Base-by-base conservation (phyloP, 257 asterid genomes). In the Euphrasia confusa region DNA sequence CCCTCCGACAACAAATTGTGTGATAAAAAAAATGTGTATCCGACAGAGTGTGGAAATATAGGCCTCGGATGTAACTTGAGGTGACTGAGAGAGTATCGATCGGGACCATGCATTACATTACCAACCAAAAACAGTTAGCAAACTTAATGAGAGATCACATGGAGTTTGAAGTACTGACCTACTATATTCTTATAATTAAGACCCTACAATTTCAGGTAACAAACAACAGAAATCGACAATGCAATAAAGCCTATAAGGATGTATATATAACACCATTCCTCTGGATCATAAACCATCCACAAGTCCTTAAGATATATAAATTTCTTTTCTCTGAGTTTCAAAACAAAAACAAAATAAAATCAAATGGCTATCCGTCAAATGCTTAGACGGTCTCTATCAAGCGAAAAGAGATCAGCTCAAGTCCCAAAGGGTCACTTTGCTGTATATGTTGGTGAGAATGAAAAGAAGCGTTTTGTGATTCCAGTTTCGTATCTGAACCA, bases 381-480 rank as follows among this genome's bases (percentile, higher is more conserved):
- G 4, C 5, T 30, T 4, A 30, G 33, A 30, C 33, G 33, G 5
- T 30, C 33, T 30, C 33, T 30, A 30, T 30, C 33, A 30, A 30
- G 33, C 33, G 33, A 68, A 26, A 71, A 50, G 52, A 61, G 65
- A 70, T 63, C 73, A 11, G 17, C 35, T 71, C 79, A 76, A 17
- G 75, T 79, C 13, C 78, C 82, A 1, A 80, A 74, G 68, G 80
- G 82, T 0, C 73, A 79, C 7, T 48, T 67, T 5, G 82, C 76
- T 30, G 78, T 76, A 10, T 80, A 76, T 63, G 72, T 79, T 48
- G 79, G 80, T 0, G 68, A 63, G 14, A 53, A 54, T n/a, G 67
- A 58, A 18, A 70, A 72, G 74, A 76, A 50, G 55, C 65, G 76
- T 0, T 77, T 66, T 70, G 54, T 67, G 1, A 50, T 77, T 69